Base-by-base conservation (phyloP, 768 basidiomycete genomes). In the Lentinus tigrinus region DNA sequence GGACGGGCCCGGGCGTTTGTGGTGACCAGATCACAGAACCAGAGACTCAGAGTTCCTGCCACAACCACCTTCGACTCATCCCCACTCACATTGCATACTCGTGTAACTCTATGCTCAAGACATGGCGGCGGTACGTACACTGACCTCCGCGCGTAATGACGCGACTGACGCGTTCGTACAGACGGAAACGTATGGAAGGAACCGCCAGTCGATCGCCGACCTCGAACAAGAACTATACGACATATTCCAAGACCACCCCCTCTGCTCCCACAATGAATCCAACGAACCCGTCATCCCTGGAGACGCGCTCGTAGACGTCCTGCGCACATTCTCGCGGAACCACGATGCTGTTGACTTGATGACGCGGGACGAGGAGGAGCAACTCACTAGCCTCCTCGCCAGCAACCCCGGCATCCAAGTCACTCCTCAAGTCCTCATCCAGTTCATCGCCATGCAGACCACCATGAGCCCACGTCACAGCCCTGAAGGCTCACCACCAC, bases 221-320 rank as follows among this genome's bases (percentile, higher is more conserved):
- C 85, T 92, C 57, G 84, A 91, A 68, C 78, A 81, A 62, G 81
- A 86, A 66, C 82, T 92, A 31, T 70, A 84, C 69, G 77, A 79
- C 54, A 82, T 93, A 60, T 91, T 93, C 69, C 74, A 77, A 55
- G 76, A 81, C 34, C 88, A 92, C 66, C 83, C 85, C 11, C 73
- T 82, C 46, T 81, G 82, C 38, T 79, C 82, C 67, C 66, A 75
- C 52, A 85, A 85, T 67, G 81, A 84, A 21, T 73, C 78, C 19
- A 83, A 82, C 52, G 83, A 85, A 55, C 81, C 85, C 34, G 79
- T 81, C 19, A 84, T 93, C 63, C 88, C 89, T 13, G 90, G 82
- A 43, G 80, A 83, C 60, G 81, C 80, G n/a, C 81, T 93, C 37
- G 78, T 86, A 34, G 86, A 89, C 64, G 81, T 93, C 28, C 80